Base-by-base conservation (phyloP, 352 stramenopile genomes). In the Phytopythium delawarense region DNA sequence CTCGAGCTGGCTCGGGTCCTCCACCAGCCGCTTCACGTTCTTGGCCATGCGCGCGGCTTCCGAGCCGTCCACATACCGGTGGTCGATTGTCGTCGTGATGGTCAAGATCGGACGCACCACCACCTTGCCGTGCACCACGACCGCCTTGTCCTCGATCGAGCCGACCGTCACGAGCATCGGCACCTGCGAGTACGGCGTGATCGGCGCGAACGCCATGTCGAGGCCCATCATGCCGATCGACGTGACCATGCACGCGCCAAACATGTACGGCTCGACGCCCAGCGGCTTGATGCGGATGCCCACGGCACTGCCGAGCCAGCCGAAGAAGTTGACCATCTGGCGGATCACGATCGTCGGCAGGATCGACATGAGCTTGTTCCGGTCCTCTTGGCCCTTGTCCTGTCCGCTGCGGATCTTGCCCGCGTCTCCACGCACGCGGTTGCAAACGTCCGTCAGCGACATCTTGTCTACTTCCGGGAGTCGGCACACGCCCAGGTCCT, bases 221-320 rank as follows among this genome's bases (percentile, higher is more conserved):
- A 89, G 67, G 13, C 78, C 79, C 79, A 89, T 86, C 75, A 87
- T 85, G 3, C 81, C 79, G 8, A 89, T 79, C 2, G 81, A 89
- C 40, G 79, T 91, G 39, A 92, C 79, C 71, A 90, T 82, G 63
- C 74, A 84, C 54, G 69, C 71, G 53, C 83, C 83, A 65, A 91
- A 89, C 78, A 87, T 86, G 67, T 89, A 87, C 39, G 72, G 78
- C 67, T 87, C 74, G 2, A 92, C 72, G 18, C 83, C 83, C 20
- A 91, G 60, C 0, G 72, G 63, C 15, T 74, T 64, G 48, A 89
- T 86, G 16, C 73, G 71, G 28, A 89, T 60, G 20, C 81, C 81
- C 35, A 84, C 72, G 13, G 73, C 74, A 32, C 78, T 79, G 25
- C 80, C 79, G 5, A 92, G 72, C 80, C 79, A 92, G 4, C 77